Conservation (phyloP, 2,329 filamentous ascomycete genomes). For the Coniosporium uncinatum region DNA sequence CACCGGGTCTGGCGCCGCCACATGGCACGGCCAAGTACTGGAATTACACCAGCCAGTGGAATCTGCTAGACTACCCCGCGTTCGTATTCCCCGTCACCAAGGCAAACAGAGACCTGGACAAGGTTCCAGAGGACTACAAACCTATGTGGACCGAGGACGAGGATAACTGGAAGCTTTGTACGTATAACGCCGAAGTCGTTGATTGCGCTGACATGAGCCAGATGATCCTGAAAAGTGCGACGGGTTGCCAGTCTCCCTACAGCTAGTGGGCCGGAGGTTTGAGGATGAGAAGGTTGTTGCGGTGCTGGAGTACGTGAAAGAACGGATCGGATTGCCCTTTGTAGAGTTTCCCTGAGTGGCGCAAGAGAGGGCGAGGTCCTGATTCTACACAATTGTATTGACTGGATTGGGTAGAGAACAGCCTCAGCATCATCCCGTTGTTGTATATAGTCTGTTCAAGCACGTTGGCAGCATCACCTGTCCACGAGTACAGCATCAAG, state of each 20-base stretch:
- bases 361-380: too few species aligned
- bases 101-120: background rate
- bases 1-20: constrained; percentile 48
- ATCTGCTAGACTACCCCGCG: constrained; percentile 61
- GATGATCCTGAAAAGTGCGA: constrained; percentile 39
- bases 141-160: too few species aligned
- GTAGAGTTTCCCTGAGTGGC: too few species aligned
- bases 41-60: constrained; percentile 64
- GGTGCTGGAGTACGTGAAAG: constrained; percentile 24
- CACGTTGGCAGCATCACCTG: too few species aligned
- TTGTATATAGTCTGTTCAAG: too few species aligned
- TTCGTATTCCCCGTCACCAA: constrained; percentile 50
- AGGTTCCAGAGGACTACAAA: background rate
- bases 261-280: constrained; percentile 46
- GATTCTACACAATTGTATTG: too few species aligned
- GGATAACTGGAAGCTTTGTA: too few species aligned
- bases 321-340: background rate
- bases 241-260: constrained; percentile 44
- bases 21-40: constrained; percentile 51
- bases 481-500: too few species aligned
- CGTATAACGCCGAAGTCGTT: too few species aligned
- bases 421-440: too few species aligned
- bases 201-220: too few species aligned
- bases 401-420: too few species aligned
- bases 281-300: constrained; percentile 48